Base-by-base conservation (phyloP, 768 basidiomycete species). In the Suillus luteus region DNA sequence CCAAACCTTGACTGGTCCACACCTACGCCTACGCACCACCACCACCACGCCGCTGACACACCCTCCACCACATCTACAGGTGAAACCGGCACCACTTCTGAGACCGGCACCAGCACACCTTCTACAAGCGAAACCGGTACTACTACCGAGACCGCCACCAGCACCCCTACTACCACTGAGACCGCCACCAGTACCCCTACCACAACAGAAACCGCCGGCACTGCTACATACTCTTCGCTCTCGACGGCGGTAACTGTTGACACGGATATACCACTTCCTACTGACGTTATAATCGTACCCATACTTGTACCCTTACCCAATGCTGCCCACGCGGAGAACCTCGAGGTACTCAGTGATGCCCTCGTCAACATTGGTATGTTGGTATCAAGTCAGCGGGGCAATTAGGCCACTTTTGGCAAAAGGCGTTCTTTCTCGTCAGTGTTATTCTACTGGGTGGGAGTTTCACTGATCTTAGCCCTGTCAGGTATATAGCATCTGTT, bases 331-430 rank as follows among this genome's bases (percentile, higher is more conserved):
- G 38, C 38, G 5, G 22, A 58, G 17, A 41, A 17, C 15, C 1
- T 58, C 0, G 9, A 40, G 3, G 10, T 15, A 6, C 14, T 58
- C 17, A 5, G 24, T 3, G 5, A 40, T 40, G 55, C 24, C 14
- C 24, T 40, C 10, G 11, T 58, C 38, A 17, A 40, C 15, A 10
- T 58, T 27, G 55, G 38, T 8, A 17, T 19, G 10, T 11, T 58
- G 5, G 3, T 58, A 10, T 2, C 24, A 19, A 9, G 4, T 11
- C 15, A 40, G 55, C 55, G 4, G 9, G 22, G 35, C 55, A 38
- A 57, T 57, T 57, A 57, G 38, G 55, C 55, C 6, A 58, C 38
- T 40, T 58, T 35, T 17, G 55, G 38, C 55, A 19, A 57, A 27
- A 1, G 8, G 1, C 10, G 4, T 27, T 40, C n/a, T 19, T 33